Evolutionary conservation across 805 yeast species (phyloP), one percentile per base, ranked within the genome.

Genomic region (Zygosaccharomyces rouxii): DNA sequence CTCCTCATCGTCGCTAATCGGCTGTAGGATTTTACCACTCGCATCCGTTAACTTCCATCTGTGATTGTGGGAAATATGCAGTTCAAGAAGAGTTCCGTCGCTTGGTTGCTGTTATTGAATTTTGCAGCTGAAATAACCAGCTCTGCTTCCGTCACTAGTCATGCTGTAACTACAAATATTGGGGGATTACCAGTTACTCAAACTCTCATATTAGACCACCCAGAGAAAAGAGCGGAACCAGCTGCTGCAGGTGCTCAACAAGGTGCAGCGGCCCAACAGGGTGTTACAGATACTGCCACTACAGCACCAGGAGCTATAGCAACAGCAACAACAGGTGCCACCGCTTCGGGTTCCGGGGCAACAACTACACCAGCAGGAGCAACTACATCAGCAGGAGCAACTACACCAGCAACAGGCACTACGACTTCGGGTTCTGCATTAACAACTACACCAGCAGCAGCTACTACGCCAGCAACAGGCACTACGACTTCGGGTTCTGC

Each of bases 81-180:
- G 52, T 28, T 45, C 43, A 48, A 42, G 25, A 39, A 42, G 35
- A 30, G 35, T n/a, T 41, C 47, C 7, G 28, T 49, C 37, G 49
- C 33, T 25, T 49, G 49, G 52, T 31, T 45, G 26, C 28, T 49
- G 23, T 39, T 49, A 18, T 42, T 49, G 29, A 40, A 42, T 38
- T 40, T 45, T 14, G 44, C 45, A 10, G 64, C 60, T 25, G 64
- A 60, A 16, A 10, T 14, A 14, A 9, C 37, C 19, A 16, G 37
- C 14, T 33, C 37, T 49, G 45, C 49, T 18, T 37, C 53, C 23
- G 50, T 64, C 23, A 47, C 66, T 14, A 58, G 64, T 29, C 53
- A 61, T 28, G 58, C 67, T 46, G 60, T 67, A 31, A 57, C 63
- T n/a, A 59, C 72, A 6, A 59, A 70, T 22, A 58, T 63, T 48